phyloP scores from a whole-genome alignment of 306 rosid species.

The Malus orientalis region DNA sequence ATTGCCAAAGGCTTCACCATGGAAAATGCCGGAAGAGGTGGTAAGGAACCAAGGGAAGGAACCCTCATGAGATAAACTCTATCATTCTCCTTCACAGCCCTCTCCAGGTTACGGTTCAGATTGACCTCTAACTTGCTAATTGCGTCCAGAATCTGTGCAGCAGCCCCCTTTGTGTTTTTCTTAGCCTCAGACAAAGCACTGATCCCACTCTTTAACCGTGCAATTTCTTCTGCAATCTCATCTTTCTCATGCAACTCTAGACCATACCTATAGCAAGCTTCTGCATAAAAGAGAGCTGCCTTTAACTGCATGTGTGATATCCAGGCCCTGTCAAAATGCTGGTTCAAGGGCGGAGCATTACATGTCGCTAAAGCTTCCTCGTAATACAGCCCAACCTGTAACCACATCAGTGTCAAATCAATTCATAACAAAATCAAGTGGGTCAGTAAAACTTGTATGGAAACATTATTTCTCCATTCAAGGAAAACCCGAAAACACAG shows the following conservation, averaged over 20 bases:
- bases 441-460: not conserved
- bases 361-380: constrained; percentile 89
- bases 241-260: constrained; percentile 90
- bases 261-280: constrained; percentile 81
- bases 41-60: constrained; percentile 61
- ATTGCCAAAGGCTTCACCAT: constrained; percentile 86
- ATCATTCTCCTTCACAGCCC: constrained; percentile 94
- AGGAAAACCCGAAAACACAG: not conserved
- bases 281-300: constrained; percentile 70
- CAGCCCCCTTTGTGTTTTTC: constrained; percentile 78
- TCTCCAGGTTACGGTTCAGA: constrained; percentile 79
- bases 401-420: constrained; percentile 17
- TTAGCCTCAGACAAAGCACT: constrained; percentile 55
- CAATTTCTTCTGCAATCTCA: constrained; percentile 91
- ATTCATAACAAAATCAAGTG: constrained; percentile 2
- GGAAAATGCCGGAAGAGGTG: constrained; percentile 75
- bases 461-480: not conserved
- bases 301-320: constrained; percentile 83
- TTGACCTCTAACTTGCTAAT: constrained; percentile 67
- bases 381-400: constrained; percentile 83
- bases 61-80: constrained; percentile 96
- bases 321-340: constrained; percentile 90
- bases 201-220: constrained; percentile 59
- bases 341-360: constrained; percentile 63
- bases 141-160: constrained; percentile 79